These are phyloP conservation scores for Amauroascus verrucosus DNA, from an alignment of 2,329 filamentous ascomycete genomes.

Conservation along the genomic window DNA sequence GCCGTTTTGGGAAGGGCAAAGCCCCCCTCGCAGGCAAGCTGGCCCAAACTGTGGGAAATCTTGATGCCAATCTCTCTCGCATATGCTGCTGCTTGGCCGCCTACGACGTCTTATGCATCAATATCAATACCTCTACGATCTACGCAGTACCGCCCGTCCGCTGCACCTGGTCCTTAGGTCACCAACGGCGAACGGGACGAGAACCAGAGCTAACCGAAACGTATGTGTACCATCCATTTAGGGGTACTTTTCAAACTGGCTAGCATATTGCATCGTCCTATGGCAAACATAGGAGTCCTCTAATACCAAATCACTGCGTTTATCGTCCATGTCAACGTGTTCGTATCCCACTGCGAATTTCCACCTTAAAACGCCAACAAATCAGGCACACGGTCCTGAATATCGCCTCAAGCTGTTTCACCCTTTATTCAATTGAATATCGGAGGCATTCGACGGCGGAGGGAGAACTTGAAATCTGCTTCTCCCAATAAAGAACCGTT, in stretches of 20 bases:
- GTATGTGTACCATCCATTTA: no score
- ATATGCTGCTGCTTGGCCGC: not conserved
- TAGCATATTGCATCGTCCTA: no score
- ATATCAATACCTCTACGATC: not conserved
- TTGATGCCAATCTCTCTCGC: not conserved
- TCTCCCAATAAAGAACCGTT: not conserved
- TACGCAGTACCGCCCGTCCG: no score
- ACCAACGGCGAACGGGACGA: no score
- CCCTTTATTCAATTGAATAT: not conserved
- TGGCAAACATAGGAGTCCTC: not conserved
- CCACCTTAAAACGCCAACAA: not conserved
- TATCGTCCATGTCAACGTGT: not conserved
- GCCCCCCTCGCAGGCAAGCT: conserved; percentile 10
- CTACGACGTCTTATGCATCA: not conserved
- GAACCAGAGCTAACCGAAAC: no score
- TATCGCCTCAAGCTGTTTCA: not conserved
- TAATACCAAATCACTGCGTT: not conserved
- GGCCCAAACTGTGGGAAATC: not conserved
- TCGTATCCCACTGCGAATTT: not conserved
- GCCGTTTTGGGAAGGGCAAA: conserved; percentile 15
- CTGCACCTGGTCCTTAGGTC: no score
- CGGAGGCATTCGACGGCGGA: not conserved
- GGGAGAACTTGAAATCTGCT: not conserved
- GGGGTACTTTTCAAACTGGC: no score
- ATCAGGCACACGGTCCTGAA: not conserved